Evolutionary conservation across 1,284 basidiomycete genomes (phyloP), one percentile per base, ranked within the genome.

Genomic region (Leccinum solheimii): DNA sequence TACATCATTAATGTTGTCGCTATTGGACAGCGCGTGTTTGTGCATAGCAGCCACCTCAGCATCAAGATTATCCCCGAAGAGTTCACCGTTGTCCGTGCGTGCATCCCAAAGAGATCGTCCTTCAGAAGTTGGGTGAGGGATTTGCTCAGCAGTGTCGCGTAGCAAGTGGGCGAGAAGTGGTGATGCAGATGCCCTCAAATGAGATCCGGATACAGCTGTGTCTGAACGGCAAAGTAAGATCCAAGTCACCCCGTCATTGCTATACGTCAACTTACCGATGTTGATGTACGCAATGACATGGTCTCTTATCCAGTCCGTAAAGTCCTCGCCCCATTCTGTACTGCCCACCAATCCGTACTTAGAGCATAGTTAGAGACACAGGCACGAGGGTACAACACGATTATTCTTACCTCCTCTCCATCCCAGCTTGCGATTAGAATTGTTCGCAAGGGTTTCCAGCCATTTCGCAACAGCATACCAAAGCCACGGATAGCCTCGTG

Each of bases 261-360:
- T 19, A 49, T 21, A 49, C 7, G n/a, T 16, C n/a, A 64, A 69
- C 80, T 52, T 66, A 83, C 84, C 87, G 23, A 87, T 74, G 74
- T 95, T 95, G 61, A 94, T 76, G 73, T 95, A 95, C 2, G 88
- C 83, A 19, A 91, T 90, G 19, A 88, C 86, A 64, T 92, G 81
- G 55, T 82, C 75, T 59, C 79, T 75, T 56, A 94, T 83, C 85
- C 87, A 93, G n/a, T 84, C 80, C 3, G 84, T 76, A 69, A 92
- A 94, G 72, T 94, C 91, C 71, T 94, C 92, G 11, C 86, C 87
- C 79, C 85, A 92, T 74, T 94, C 91, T 9, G 90, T 92, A 64
- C 84, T 87, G 10, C 92, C 92, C 58, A 95, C 81, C 32, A 94
- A 77, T 45, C 91, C 91, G 63, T 90, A 92, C 83, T 88, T 63